phyloP scores from a whole-genome alignment of 164 flowering plant species.

The Santalum album region DNA sequence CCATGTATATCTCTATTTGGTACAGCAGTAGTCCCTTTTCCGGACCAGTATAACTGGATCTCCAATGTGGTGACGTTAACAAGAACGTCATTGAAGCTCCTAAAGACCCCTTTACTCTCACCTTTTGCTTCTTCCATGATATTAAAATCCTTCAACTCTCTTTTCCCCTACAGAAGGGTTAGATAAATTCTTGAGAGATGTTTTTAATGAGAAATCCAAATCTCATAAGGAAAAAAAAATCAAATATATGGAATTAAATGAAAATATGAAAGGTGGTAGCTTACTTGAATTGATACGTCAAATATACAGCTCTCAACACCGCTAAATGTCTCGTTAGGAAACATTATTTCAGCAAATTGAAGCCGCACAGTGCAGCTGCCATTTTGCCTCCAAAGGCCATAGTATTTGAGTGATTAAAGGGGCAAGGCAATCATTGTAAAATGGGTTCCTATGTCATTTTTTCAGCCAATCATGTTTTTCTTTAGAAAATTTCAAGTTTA shows the following conservation, averaged over 20 bases:
- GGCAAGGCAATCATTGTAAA: slow-evolving; percentile 53
- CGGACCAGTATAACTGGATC: slow-evolving; percentile 75
- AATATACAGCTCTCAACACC: slow-evolving; percentile 66
- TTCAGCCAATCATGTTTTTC: too few relatives aligned
- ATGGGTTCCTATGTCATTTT: too few relatives aligned
- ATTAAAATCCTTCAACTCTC: slow-evolving; percentile 39
- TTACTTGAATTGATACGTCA: slow-evolving; percentile 77
- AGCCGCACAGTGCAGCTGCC: slow-evolving; percentile 73
- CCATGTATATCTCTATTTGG: slow-evolving; percentile 71
- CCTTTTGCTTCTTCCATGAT: slow-evolving; percentile 57
- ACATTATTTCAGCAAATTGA: slow-evolving; percentile 82
- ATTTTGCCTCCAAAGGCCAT: slow-evolving; percentile 58
- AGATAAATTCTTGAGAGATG: neutral
- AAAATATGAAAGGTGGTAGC: neutral
- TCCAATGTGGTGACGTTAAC: slow-evolving; percentile 56
- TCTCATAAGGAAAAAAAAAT: neutral
- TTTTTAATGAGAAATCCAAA: neutral
- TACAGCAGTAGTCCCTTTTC: slow-evolving; percentile 70
- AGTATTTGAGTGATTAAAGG: slow-evolving; percentile 72
- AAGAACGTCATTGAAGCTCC: slow-evolving; percentile 17
- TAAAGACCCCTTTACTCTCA: slow-evolving; percentile 25
- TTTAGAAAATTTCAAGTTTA: too few relatives aligned
- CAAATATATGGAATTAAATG: neutral
- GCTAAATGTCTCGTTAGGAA: slow-evolving; percentile 35
- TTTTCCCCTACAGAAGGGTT: slow-evolving; percentile 23